Evolutionary conservation across 1,284 basidiomycete species (phyloP).

Genomic region (Tremellales sp.): DNA sequence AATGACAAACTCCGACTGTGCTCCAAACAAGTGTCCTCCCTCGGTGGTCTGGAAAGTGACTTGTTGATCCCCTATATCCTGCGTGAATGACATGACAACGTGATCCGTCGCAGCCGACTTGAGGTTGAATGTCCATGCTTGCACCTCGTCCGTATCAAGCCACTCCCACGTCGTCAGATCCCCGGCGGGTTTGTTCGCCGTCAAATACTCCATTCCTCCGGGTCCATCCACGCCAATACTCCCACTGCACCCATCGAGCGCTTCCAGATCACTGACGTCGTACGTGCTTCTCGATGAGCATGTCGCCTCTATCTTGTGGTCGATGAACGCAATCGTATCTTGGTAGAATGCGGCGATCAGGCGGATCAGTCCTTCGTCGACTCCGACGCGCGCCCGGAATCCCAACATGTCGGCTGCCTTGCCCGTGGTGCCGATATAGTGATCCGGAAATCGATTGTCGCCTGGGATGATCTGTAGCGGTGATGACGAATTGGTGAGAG

Average conservation of each 20-base stretch:
- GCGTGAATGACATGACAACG: background rate
- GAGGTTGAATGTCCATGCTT: conserved; percentile 18
- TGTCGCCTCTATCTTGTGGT: conserved; percentile 2
- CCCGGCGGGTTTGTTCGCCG: background rate
- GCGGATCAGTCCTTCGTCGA: conserved; percentile 24
- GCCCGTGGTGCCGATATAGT: conserved; percentile 19
- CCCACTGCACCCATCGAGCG: conserved; percentile 22
- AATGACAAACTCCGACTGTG: conserved; percentile 7
- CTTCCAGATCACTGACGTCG: conserved; percentile 8
- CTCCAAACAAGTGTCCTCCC: conserved; percentile 2
- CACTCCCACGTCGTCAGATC: conserved; percentile 6
- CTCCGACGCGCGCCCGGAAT: conserved; percentile 16
- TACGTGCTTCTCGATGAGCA: conserved; percentile 1
- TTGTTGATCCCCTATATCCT: background rate
- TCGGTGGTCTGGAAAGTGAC: conserved; percentile 5
- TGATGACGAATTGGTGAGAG: conserved; percentile 29
- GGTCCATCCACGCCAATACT: conserved; percentile 13
- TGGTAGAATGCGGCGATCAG: conserved; percentile 13
- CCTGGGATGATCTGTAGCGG: conserved; percentile 25
- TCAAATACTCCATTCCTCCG: conserved; percentile 3
- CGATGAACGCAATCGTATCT: conserved; percentile 11
- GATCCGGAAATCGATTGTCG: conserved; percentile 23
- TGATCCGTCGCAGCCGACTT: conserved; percentile 2
- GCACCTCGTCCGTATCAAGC: conserved; percentile 21
- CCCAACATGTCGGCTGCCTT: conserved; percentile 18